Evolutionary conservation across 2,329 filamentous ascomycete genomes (phyloP), one percentile per base, ranked within the genome.

Genomic region (Aciculosporium take): DNA sequence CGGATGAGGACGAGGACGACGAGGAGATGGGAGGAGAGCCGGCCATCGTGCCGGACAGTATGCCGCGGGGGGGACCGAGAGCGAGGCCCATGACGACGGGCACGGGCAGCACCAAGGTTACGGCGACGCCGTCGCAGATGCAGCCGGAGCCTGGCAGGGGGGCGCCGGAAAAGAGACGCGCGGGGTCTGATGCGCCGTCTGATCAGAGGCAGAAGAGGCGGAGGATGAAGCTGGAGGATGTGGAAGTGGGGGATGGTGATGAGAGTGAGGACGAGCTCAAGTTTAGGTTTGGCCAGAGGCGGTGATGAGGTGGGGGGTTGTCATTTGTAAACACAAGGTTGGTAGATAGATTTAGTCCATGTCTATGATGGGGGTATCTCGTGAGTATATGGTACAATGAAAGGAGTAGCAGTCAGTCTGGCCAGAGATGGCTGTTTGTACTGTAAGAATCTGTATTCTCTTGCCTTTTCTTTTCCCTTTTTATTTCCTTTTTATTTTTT

Each of bases 181-280:
- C 61, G 6, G 47, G 54, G 10, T 17, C 35, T 10, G 52, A 56
- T 10, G 45, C 56, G 15, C 47, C 51, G 4, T 50, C 48, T 3
- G 53, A 56, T n/a, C 52, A 53, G 29, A 53, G 56, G 10, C 48
- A 56, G 5, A 63, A 54, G 55, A 54, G 57, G 41, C 41, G 56
- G 6, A 54, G 61, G 27, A 48, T 57, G 4, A 54, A 53, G 2
- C 58, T 63, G 13, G 60, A 58, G 44, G 55, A 59, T 6, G 46
- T 58, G 1, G 58, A 57, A 37, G 50, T 58, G 29, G 51, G 51
- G 4, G 62, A 65, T 43, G 64, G 60, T 34, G 68, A 65, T 10
- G 63, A 74, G 27, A 74, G 69, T 45, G 72, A 76, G 34, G 72
- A 76, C 44, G 72, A 69, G 49, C 61, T 74, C 39, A 67, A 68